Evolutionary conservation across 225 moss, liverwort and hornwort species (phyloP).

Genomic region (Sphagnum contortum): DNA sequence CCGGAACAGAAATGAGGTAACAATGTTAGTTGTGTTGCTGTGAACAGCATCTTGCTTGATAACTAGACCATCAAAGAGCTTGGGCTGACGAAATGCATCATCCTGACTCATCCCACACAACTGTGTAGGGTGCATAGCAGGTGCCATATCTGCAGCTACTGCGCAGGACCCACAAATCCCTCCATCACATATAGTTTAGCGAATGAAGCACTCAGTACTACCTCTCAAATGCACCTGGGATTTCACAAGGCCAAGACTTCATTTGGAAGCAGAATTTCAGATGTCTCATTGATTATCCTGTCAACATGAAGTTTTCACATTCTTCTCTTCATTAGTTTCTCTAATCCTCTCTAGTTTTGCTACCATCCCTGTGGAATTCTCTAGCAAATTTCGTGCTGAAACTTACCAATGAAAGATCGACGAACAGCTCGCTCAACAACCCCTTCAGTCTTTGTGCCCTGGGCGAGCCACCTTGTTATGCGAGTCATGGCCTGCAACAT

Average conservation of each 20-base stretch:
- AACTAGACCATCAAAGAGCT: slow-evolving; percentile 69
- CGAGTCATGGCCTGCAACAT: slow-evolving; percentile 78
- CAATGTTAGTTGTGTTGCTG: slow-evolving; percentile 59
- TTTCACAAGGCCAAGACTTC: too few relatives aligned
- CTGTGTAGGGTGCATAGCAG: slow-evolving; percentile 75
- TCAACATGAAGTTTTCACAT: too few relatives aligned
- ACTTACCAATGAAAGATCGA: slow-evolving; percentile 63
- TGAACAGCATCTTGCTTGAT: slow-evolving; percentile 61
- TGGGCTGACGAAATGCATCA: slow-evolving; percentile 67
- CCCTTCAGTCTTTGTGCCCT: slow-evolving; percentile 60
- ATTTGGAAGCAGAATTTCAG: too few relatives aligned
- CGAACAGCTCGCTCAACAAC: slow-evolving; percentile 72
- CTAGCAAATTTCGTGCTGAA: background rate
- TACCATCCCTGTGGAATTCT: too few relatives aligned
- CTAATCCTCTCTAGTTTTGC: background rate
- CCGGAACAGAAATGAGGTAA: slow-evolving; percentile 65
- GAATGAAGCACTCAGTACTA: too few relatives aligned
- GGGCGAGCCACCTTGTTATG: slow-evolving; percentile 60
- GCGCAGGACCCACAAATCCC: slow-evolving; percentile 9
- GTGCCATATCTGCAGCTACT: slow-evolving; percentile 84
- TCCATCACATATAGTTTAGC: slow-evolving; percentile 2
- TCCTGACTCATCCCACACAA: slow-evolving; percentile 45
- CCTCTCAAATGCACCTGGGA: too few relatives aligned
- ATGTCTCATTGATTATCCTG: too few relatives aligned
- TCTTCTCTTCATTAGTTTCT: background rate